These are phyloP conservation scores for Paralagenidium karlingii DNA, from an alignment of 352 stramenopile species.

Conservation along the genomic window DNA sequence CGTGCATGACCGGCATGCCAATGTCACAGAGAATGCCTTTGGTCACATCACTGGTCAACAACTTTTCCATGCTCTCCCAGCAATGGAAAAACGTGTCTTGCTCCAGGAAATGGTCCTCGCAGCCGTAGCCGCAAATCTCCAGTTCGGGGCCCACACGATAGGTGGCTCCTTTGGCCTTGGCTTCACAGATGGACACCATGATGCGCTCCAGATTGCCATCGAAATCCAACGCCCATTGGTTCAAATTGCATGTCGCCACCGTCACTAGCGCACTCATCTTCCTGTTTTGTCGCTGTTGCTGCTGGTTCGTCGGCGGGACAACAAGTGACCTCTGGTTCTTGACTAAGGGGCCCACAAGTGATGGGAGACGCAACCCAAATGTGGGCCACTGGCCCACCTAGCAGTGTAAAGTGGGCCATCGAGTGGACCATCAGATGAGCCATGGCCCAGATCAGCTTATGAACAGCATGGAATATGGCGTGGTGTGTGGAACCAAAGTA, in stretches of 20 bases:
- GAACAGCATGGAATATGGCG: too few species aligned
- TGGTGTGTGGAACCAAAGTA: too few species aligned
- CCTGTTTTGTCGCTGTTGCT: too few species aligned
- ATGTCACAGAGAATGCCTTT: constrained; percentile 95
- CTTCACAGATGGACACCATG: constrained; percentile 78
- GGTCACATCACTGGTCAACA: constrained; percentile 83
- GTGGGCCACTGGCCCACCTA: too few species aligned
- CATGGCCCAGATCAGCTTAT: too few species aligned
- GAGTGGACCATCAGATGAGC: too few species aligned
- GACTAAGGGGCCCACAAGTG: too few species aligned
- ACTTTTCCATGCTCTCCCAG: constrained; percentile 88
- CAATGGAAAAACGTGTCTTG: constrained; percentile 97
- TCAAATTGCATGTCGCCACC: constrained; percentile 97
- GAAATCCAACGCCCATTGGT: constrained; percentile 99
- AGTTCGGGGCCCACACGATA: constrained; percentile 96
- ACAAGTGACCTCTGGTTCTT: too few species aligned
- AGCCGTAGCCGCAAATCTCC: constrained; percentile 97
- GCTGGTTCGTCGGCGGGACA: too few species aligned
- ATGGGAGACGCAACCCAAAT: too few species aligned
- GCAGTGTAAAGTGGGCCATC: too few species aligned
- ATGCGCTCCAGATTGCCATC: constrained; percentile 94
- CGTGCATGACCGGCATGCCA: constrained; percentile 94
- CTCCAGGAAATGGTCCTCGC: constrained; percentile 99
- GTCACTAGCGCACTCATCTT: constrained; percentile 82
- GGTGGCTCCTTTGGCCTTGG: constrained; percentile 75